Evolutionary conservation across 2,329 filamentous ascomycete species (phyloP).

Genomic region (Fusarium ramigenum): DNA sequence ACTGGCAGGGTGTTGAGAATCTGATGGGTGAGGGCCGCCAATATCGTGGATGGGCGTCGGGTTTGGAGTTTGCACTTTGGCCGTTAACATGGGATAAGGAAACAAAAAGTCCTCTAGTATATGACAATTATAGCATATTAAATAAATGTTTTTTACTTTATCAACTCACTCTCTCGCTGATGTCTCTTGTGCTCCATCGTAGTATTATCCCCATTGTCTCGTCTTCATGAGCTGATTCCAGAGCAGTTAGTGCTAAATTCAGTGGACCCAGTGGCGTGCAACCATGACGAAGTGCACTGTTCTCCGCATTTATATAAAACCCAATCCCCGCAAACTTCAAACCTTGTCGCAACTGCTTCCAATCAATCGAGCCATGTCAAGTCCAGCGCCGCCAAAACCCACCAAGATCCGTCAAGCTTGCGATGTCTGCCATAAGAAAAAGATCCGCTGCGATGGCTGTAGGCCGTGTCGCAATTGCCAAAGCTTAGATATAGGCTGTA

Average conservation of each 20-base stretch:
- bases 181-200: not conserved
- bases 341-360: not conserved
- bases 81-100: fast-evolving
- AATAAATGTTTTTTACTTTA: not conserved
- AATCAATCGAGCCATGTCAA: not conserved
- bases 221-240: not conserved
- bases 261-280: not conserved
- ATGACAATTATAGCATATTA: not conserved
- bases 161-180: fast-evolving
- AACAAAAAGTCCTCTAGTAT: fast-evolving
- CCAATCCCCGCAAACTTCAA: constrained; percentile 10
- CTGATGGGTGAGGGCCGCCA: not conserved
- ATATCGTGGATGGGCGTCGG: not conserved
- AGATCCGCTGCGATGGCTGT: constrained; percentile 44
- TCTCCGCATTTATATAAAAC: constrained; percentile 17
- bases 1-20: not conserved
- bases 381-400: not conserved
- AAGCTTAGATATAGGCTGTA: constrained; percentile 31
- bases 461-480: constrained; percentile 43
- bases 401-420: constrained; percentile 40
- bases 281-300: not conserved
- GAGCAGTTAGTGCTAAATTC: not conserved
- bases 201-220: not conserved
- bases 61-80: not conserved
- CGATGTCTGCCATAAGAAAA: constrained; percentile 44